Evolutionary conservation across 2,329 filamentous ascomycete species (phyloP).

Genomic region (Xylaria sp.): DNA sequence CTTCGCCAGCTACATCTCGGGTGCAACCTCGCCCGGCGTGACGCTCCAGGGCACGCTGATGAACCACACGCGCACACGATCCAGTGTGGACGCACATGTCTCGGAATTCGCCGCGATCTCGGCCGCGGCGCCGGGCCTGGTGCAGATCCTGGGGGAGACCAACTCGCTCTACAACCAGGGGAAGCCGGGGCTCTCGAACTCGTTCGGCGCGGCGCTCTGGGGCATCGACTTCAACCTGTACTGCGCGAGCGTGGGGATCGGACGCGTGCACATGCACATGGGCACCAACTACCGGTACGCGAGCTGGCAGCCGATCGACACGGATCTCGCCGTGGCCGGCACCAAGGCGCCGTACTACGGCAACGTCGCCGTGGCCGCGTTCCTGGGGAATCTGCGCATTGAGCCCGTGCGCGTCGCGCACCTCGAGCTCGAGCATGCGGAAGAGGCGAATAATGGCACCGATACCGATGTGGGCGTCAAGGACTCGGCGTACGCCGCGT

Average conservation of each 20-base stretch:
- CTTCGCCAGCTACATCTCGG: slow-evolving; percentile 67
- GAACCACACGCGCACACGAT: slow-evolving; percentile 68
- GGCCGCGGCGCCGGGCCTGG: slow-evolving; percentile 52
- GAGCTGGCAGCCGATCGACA: slow-evolving; percentile 69
- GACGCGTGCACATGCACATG: slow-evolving; percentile 71
- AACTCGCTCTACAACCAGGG: slow-evolving; percentile 73
- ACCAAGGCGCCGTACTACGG: slow-evolving; percentile 75
- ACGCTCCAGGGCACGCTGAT: slow-evolving; percentile 71
- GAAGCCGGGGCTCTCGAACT: slow-evolving; percentile 69
- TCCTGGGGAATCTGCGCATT: slow-evolving; percentile 58
- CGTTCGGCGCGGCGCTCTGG: slow-evolving; percentile 74
- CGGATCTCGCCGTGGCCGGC: slow-evolving; percentile 60
- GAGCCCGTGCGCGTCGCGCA: slow-evolving; percentile 59
- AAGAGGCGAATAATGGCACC: not conserved
- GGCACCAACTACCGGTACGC: slow-evolving; percentile 72
- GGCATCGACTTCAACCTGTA: slow-evolving; percentile 71
- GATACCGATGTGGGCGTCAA: slow-evolving; percentile 49
- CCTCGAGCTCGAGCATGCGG: slow-evolving; percentile 45
- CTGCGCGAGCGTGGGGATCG: slow-evolving; percentile 65
- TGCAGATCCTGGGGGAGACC: slow-evolving; percentile 69
- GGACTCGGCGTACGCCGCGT: slow-evolving; percentile 68
- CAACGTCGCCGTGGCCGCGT: slow-evolving; percentile 67
- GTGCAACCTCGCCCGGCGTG: slow-evolving; percentile 67
- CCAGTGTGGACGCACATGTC: slow-evolving; percentile 61
- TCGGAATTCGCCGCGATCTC: slow-evolving; percentile 58